Conservation (phyloP, 352 stramenopile species). For the Pythium rishiriense region DNA sequence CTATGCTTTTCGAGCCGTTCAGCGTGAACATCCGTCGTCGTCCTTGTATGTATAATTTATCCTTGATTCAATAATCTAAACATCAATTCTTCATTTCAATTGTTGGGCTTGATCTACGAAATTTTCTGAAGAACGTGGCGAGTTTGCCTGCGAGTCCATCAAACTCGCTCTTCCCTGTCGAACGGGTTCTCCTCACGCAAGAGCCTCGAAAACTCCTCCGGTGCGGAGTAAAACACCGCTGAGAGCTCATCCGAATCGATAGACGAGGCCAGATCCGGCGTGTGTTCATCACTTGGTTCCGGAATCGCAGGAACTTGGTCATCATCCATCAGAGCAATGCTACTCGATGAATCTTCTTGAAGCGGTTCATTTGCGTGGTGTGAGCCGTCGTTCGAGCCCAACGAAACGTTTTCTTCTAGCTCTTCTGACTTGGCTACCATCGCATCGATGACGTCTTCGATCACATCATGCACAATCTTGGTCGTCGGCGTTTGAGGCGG, state of each 20-base stretch:
- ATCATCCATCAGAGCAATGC: not conserved
- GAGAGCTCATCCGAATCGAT: constrained; percentile 4
- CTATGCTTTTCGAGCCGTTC: not conserved
- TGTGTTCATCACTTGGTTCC: not conserved
- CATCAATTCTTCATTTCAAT: no score
- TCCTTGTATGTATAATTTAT: not conserved
- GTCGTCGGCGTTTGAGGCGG: not conserved
- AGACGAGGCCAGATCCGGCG: not conserved
- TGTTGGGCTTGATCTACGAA: no score
- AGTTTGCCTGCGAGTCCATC: not conserved
- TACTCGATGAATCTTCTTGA: not conserved
- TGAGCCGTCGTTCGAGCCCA: no score
- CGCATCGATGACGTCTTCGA: not conserved
- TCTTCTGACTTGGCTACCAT: not conserved
- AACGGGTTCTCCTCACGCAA: constrained; percentile 1
- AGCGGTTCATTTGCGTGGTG: no score
- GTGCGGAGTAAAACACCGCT: constrained; percentile 5
- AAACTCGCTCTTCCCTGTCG: not conserved
- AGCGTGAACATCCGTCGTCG: not conserved
- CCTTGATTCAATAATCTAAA: not conserved
- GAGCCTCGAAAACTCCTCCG: constrained; percentile 7
- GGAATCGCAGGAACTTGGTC: not conserved
- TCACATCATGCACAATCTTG: not conserved
- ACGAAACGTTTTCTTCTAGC: not conserved
- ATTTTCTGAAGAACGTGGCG: no score